Conservation (phyloP, 2,329 filamentous ascomycete species). For the Raffaelea ambrosiae region DNA sequence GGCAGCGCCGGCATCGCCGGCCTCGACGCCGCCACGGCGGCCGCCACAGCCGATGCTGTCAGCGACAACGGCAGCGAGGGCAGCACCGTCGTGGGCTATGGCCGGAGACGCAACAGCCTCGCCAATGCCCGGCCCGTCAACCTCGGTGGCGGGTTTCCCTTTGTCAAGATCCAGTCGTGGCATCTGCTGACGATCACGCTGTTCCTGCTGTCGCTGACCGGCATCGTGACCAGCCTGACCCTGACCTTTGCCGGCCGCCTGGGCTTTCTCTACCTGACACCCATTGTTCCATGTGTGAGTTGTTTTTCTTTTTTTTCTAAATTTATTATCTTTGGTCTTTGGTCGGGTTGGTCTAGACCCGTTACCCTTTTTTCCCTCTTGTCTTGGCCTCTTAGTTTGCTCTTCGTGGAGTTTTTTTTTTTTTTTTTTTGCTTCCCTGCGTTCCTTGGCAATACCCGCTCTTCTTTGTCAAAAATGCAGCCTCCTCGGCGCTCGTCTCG, state of each 20-base stretch:
- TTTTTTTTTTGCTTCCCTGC: not conserved
- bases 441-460: too few species aligned
- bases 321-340: too few species aligned
- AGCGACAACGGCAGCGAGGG: slow-evolving; percentile 3
- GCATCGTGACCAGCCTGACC: slow-evolving; percentile 17
- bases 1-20: too few species aligned
- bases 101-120: slow-evolving; percentile 1
- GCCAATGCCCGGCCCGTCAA: slow-evolving; percentile 1
- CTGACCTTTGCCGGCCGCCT: slow-evolving; percentile 9
- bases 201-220: slow-evolving; percentile 26
- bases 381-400: too few species aligned
- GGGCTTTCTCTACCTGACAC: slow-evolving; percentile 21
- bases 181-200: slow-evolving; percentile 25
- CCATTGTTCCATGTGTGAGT: slow-evolving; percentile 28
- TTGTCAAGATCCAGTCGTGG: slow-evolving; percentile 8
- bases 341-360: too few species aligned
- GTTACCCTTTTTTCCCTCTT: too few species aligned
- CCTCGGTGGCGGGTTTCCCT: slow-evolving; percentile 1
- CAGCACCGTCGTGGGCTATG: slow-evolving; percentile 8
- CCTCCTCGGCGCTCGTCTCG: not conserved
- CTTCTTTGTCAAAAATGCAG: not conserved
- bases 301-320: slow-evolving; percentile 3
- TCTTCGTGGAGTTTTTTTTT: not conserved
- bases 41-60: slow-evolving; percentile 1
- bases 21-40: not conserved